Evolutionary conservation across 2,329 filamentous ascomycete species (phyloP), one percentile per base, ranked within the genome.

Genomic region (Berkeleyomyces rouxiae): DNA sequence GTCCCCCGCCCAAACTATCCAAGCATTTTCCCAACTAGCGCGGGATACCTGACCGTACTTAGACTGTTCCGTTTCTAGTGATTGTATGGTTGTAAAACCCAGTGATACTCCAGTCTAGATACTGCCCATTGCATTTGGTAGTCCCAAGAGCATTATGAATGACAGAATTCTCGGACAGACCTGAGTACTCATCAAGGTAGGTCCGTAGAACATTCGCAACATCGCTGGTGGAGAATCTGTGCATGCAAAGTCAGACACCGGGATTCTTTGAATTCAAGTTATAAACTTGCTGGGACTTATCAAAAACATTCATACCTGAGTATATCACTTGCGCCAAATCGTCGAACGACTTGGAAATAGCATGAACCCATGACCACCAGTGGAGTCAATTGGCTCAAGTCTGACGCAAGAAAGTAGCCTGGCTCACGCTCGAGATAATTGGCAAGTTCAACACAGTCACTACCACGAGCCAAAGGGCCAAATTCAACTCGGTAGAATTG

Each of bases 311-410:
- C 51, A 37, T 55, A 55, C 51, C 51, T 55, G 11, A 55, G 11
- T 37, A 36, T 39, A 55, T 55, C 51, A 13, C 51, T 55, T 55
- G 51, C 39, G 36, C 51, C 51, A 1, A 55, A 37, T 16, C 59
- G 59, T 6, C 55, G 61, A 42, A 63, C 51, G 10, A 63, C 57
- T 33, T 63, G 61, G 4, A 63, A 16, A 58, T 63, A 59, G 39
- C 42, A 63, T 31, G 55, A 42, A 6, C 57, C 57, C 61, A 58
- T 13, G 4, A 53, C 13, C 1, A 44, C 55, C 61, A 63, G 53
- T 6, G 55, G 61, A 3, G 44, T 63, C 55, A 63, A 42, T 37
- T 59, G 61, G 16, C 43, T 47, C 43, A 59, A 46, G 1, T 63
- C 40, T 1, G 55, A 59, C 16, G 55, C 61, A 16, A 63, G 13